Evolutionary conservation across 2,329 filamentous ascomycete species (phyloP), one percentile per base, ranked within the genome.

Genomic region (Xylariaceae sp.): DNA sequence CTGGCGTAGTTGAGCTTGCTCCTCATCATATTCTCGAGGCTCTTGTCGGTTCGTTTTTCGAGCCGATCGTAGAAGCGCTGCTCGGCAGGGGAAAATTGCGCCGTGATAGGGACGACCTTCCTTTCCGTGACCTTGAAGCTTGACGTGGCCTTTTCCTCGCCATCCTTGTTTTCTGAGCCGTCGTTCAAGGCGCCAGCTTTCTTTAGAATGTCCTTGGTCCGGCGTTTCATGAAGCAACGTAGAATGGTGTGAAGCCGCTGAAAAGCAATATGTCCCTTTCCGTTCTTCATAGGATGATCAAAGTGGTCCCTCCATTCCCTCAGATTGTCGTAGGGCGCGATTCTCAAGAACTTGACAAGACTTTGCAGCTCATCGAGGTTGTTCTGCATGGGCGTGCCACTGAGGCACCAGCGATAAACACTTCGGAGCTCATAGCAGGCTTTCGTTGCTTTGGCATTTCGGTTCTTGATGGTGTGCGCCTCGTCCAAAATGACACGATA

Each of bases 401-500:
- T 94, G 41, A 98, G 64, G 53, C 92, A 96, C 92, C 92, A 98
- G 40, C 92, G 75, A 51, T 94, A 96, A 56, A 92, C 83, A 14
- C 86, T 80, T 19, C 81, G 70, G 19, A 98, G 63, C 2, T 85
- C 85, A 54, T 81, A 98, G 45, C 85, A 92, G 2, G 92, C 89
- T 56, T 94, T 88, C 2, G 90, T 94, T 25, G 86, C 81, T 61
- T 98, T 98, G 15, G 92, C 88, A 46, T 93, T 94, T 43, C 90
- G 81, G 55, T 98, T 98, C 65, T 98, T 98, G 72, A 98, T 95
- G 2, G 85, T 94, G 58, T 98, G 92, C 1, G 92, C 92, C 64
- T 98, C 92, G 44, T 98, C 92, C 2, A 98, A 72, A 44, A 98
- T 90, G 40, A 95, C 76, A 32, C 92, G 83, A 64, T 92, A 96